phyloP scores from a whole-genome alignment of 441 rosid species.

The Populus hybrid region DNA sequence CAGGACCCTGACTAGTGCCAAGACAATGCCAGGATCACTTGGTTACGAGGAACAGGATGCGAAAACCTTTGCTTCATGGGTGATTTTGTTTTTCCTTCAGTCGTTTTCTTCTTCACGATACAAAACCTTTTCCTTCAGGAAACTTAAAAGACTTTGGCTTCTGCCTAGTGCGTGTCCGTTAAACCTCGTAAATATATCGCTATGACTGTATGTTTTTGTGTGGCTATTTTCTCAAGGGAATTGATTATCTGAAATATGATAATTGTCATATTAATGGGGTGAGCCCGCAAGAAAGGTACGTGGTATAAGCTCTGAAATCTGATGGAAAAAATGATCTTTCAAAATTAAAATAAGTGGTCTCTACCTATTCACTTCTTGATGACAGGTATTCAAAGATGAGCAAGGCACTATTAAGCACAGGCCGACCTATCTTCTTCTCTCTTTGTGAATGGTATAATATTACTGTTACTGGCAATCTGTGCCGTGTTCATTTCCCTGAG shows the following conservation, averaged over 20 bases:
- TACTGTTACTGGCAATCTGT: not conserved
- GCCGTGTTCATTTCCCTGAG: not conserved
- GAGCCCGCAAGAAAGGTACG: slow-evolving; percentile 35
- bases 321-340: not conserved
- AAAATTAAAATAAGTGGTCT: not conserved
- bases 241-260: slow-evolving; percentile 52
- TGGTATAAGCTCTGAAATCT: not conserved
- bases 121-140: no score
- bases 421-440: slow-evolving; percentile 17
- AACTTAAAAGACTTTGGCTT: not conserved
- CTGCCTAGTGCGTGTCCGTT: not conserved
- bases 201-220: not conserved
- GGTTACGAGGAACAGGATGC: slow-evolving; percentile 46
- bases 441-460: slow-evolving; percentile 18
- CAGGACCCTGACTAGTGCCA: slow-evolving; percentile 22
- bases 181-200: no score
- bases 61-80: slow-evolving; percentile 46
- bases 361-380: not conserved
- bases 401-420: slow-evolving; percentile 8
- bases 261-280: slow-evolving; percentile 34
- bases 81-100: slow-evolving; percentile 2
- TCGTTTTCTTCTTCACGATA: no score
- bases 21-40: slow-evolving; percentile 40
- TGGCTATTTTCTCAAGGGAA: slow-evolving; percentile 28
- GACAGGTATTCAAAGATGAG: slow-evolving; percentile 16